Conservation (phyloP, 2,329 filamentous ascomycete species). For the Teratosphaeria gauchensis region DNA sequence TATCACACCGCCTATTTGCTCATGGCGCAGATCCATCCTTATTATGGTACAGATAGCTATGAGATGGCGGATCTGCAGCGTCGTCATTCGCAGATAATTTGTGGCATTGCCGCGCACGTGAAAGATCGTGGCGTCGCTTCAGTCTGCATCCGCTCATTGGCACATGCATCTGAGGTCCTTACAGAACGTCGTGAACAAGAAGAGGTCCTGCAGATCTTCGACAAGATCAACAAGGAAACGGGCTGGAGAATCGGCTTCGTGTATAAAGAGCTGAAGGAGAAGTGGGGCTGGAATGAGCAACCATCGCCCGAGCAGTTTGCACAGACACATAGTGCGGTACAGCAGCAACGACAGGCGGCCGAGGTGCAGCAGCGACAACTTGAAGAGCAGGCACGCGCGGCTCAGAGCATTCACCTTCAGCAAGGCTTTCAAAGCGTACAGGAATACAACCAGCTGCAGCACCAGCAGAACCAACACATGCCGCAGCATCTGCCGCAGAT, state of each 20-base stretch:
- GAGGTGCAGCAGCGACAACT: slow-evolving; percentile 20
- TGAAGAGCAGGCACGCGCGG: slow-evolving; percentile 13
- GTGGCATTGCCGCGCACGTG: slow-evolving; percentile 78
- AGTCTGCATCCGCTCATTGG: slow-evolving; percentile 69
- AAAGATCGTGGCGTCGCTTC: slow-evolving; percentile 71
- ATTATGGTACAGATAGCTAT: slow-evolving; percentile 46
- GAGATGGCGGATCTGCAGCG: slow-evolving; percentile 63
- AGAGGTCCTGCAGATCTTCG: slow-evolving; percentile 69
- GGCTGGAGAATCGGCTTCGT: slow-evolving; percentile 69
- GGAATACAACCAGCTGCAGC: not conserved
- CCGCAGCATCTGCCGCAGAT: not conserved
- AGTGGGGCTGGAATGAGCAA: slow-evolving; percentile 64
- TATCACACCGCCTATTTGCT: slow-evolving; percentile 82
- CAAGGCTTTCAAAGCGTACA: slow-evolving; percentile 4
- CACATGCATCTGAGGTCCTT: slow-evolving; percentile 66
- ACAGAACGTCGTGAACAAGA: slow-evolving; percentile 62
- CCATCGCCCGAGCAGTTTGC: slow-evolving; percentile 28
- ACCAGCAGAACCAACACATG: slow-evolving; percentile 11
- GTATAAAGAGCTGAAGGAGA: slow-evolving; percentile 60
- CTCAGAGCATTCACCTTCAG: slow-evolving; percentile 12
- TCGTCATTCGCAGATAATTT: slow-evolving; percentile 73
- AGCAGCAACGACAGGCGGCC: slow-evolving; percentile 16
- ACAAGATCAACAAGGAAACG: slow-evolving; percentile 63
- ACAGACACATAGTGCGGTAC: slow-evolving; percentile 24
- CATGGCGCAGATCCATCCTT: slow-evolving; percentile 68